Conservation (phyloP, 495 filamentous ascomycete species). For the Aspergillus homomorphus region DNA sequence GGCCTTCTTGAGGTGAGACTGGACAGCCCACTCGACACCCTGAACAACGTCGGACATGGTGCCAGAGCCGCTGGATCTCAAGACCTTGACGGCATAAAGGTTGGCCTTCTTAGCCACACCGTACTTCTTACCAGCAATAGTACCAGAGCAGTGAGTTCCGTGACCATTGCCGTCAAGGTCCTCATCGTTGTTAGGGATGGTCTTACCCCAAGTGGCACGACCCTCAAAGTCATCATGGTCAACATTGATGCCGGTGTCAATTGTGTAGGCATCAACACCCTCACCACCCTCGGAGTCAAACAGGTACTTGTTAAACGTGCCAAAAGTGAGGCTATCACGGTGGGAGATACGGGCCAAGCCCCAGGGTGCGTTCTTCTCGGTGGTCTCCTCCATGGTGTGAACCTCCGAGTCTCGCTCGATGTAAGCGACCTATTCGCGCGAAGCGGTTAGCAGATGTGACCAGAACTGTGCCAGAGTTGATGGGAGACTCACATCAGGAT, state of each 20-base stretch:
- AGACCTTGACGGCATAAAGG: slow-evolving; percentile 95
- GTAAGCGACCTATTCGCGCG: slow-evolving; percentile 73
- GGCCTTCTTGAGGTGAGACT: slow-evolving; percentile 69
- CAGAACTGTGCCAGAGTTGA: neutral
- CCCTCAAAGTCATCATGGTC: slow-evolving; percentile 97
- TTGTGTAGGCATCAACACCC: slow-evolving; percentile 98
- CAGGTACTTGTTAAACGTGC: slow-evolving; percentile 96
- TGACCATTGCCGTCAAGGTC: slow-evolving; percentile 97
- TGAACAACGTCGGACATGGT: slow-evolving; percentile 98
- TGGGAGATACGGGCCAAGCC: slow-evolving; percentile 97
- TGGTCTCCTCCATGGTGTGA: slow-evolving; percentile 62
- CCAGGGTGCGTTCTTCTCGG: slow-evolving; percentile 94
- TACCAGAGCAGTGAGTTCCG: slow-evolving; percentile 99
- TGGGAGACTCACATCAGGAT: slow-evolving; percentile 84
- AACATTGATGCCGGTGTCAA: slow-evolving; percentile 94
- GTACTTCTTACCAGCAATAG: slow-evolving; percentile 95
- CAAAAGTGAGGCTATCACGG: slow-evolving; percentile 78
- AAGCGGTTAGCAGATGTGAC: slow-evolving; percentile 16
- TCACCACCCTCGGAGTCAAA: slow-evolving; percentile 89
- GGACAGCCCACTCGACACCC: slow-evolving; percentile 93
- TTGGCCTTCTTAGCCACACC: slow-evolving; percentile 99
- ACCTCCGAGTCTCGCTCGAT: slow-evolving; percentile 93
- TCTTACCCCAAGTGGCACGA: slow-evolving; percentile 94
- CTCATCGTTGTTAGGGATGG: slow-evolving; percentile 76
- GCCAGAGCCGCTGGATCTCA: slow-evolving; percentile 94